A percentile compares a stretch with the other conserved stretches of the same genome.
Evolutionary conservation across 208 protist genomes (phyloP).

Genomic region (Wallacemonas rigidus): DNA sequence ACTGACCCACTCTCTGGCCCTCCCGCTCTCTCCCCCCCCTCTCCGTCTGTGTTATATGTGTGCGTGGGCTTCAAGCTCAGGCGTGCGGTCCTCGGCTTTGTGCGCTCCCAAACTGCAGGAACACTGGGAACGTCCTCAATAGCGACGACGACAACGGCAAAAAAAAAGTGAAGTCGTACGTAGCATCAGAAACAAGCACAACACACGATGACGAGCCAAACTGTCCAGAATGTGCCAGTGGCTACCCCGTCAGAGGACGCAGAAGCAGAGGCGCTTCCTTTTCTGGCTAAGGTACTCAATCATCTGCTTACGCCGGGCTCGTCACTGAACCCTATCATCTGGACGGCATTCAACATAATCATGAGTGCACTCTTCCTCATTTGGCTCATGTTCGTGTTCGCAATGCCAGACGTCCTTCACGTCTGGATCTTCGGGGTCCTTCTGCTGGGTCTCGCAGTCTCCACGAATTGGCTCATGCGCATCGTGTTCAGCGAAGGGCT

Average conservation of each 20-base stretch:
- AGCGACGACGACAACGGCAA: not conserved
- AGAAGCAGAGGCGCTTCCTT: constrained; percentile 49
- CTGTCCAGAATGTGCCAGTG: not conserved
- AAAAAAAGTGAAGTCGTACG: not conserved
- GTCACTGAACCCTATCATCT: constrained; percentile 75
- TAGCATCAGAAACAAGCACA: not conserved
- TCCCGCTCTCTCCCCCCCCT: no score
- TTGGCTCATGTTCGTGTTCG: constrained; percentile 77
- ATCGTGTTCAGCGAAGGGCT: constrained; percentile 69
- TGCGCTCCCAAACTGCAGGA: no score
- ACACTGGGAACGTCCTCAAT: no score
- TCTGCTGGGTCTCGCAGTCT: constrained; percentile 66
- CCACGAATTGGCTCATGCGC: constrained; percentile 91
- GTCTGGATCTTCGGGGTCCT: constrained; percentile 89
- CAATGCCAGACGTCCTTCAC: constrained; percentile 81
- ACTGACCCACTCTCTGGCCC: no score
- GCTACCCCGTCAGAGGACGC: not conserved
- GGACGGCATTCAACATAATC: constrained; percentile 83
- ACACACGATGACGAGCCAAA: not conserved
- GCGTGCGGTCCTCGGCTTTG: no score
- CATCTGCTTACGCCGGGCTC: constrained; percentile 89
- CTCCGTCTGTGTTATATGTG: no score
- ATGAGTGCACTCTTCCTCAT: constrained; percentile 67
- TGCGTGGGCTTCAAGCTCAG: no score
- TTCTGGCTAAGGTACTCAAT: constrained; percentile 73